Base-by-base conservation (phyloP, 1,139 yeast species). In the Williopsis jadinii region DNA sequence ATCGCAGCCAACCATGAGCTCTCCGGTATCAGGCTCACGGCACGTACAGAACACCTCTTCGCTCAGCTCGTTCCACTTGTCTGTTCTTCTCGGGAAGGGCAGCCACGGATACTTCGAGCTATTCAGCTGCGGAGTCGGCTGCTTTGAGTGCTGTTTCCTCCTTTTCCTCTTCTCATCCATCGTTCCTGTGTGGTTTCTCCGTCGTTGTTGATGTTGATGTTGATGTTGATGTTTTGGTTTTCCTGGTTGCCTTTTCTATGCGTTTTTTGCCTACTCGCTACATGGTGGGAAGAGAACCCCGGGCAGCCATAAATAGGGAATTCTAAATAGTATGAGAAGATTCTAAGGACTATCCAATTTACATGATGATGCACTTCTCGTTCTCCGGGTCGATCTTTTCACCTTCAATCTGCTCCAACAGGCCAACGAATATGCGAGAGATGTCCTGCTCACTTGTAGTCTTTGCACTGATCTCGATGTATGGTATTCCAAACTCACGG, bases 1-100 rank as follows among this genome's bases (percentile, higher is more conserved):
- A 59, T 88, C 97, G 59, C 97, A 90, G 0, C 85, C 88, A 19
- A 90, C 84, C 97, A 88, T 88, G 47, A 83, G 59, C 59, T 84
- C 84, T 10, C 38, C 38, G 46, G 72, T 70, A 55, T 90, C 97
- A 0, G 90, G 84, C 46, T 73, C 74, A 35, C 94, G 71, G 59
- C 97, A 90, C 0, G 81, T 64, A 59, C 97, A 90, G 54, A 71
- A 88, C 10, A 86, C 65, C 47, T 82, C 92, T 48, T 80, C 84
- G 36, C 78, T 61, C 6, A 60, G 55, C 3, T 36, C 43, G 28
- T 60, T 54, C 37, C 53, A 59, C n/a, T 45, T 35, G 10, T 38
- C 15, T 2, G 38, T 35, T 1, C 51, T 43, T 19, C 49, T 41
- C 11, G 45, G 40, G 11, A 35, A 32, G 11, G 45, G 45, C 12